Conservation (phyloP, 2,329 filamentous ascomycete species). For the Aureobasidium uvarum region DNA sequence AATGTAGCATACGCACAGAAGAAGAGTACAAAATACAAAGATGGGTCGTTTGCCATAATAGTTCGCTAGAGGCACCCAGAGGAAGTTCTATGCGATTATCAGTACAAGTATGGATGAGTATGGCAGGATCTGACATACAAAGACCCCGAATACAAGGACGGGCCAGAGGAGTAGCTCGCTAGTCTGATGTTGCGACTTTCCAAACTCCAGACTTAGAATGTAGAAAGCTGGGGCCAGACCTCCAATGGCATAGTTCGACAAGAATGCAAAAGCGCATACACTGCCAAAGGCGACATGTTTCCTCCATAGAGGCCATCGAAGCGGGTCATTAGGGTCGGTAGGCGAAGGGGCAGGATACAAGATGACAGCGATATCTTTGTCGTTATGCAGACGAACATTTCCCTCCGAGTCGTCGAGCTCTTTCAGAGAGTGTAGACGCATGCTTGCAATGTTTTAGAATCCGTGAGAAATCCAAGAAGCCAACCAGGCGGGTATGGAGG, state of each 20-base stretch:
- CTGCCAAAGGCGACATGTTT: constrained; percentile 48
- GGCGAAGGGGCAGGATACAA: constrained; percentile 50
- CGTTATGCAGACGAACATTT: constrained; percentile 40
- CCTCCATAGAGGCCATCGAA: constrained; percentile 50
- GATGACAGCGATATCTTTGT: constrained; percentile 38
- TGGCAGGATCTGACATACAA: constrained; percentile 30
- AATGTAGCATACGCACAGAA: constrained; percentile 49
- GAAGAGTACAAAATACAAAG: constrained; percentile 46
- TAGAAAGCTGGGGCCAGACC: constrained; percentile 48
- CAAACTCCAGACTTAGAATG: constrained; percentile 48
- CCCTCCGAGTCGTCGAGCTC: constrained; percentile 43
- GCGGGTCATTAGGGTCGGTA: constrained; percentile 50
- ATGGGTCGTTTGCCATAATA: constrained; percentile 51
- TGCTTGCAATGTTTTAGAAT: constrained; percentile 28
- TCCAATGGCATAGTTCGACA: constrained; percentile 49
- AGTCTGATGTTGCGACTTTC: constrained; percentile 47
- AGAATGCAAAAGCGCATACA: constrained; percentile 49
- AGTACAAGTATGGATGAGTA: not conserved
- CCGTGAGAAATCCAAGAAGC: constrained; percentile 31
- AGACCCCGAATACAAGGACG: constrained; percentile 51
- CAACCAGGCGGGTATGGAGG: constrained; percentile 29
- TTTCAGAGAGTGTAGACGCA: constrained; percentile 39
- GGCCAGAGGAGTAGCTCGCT: constrained; percentile 43
- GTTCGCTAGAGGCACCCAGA: constrained; percentile 52
- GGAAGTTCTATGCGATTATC: constrained; percentile 44